Conservation (phyloP, 75 land plant genomes). For the Sequoiadendron giganteum region DNA sequence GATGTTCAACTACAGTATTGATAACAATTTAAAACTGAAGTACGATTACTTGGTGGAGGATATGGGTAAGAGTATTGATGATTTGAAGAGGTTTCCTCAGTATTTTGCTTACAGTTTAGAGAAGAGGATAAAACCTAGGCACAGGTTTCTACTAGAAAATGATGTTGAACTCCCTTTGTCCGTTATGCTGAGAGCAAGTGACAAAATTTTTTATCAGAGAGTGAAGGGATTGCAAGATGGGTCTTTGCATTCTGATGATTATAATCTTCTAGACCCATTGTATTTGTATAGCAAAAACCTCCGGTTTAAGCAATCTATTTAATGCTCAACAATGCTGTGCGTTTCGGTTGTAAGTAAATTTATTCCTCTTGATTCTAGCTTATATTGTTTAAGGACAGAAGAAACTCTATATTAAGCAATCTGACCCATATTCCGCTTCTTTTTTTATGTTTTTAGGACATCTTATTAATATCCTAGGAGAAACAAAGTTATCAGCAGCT, state of each 20-base stretch:
- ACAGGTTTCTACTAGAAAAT: conserved; percentile 47
- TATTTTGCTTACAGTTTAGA: conserved; percentile 86
- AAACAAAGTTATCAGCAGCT: not conserved
- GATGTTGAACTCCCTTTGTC: conserved; percentile 52
- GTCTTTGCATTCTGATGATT: not conserved
- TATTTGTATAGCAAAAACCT: not conserved
- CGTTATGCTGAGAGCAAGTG: conserved; percentile 56
- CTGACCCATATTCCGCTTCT: not conserved
- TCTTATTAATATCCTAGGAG: not conserved
- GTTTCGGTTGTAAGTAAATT: not conserved
- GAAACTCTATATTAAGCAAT: not conserved
- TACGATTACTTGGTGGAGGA: conserved; percentile 56
- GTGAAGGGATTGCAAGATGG: conserved; percentile 25
- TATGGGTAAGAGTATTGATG: conserved; percentile 67
- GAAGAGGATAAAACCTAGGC: conserved; percentile 77
- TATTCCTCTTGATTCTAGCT: not conserved
- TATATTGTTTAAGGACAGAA: not conserved
- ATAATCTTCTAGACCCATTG: not conserved
- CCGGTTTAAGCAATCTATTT: not conserved
- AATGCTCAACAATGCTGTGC: not conserved
- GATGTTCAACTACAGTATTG: conserved; percentile 72
- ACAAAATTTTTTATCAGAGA: conserved; percentile 38
- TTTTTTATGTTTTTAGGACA: too few relatives aligned
- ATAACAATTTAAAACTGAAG: conserved; percentile 68
- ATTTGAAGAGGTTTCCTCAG: conserved; percentile 77